Evolutionary conservation across 2,329 filamentous ascomycete genomes (phyloP).

Genomic region (Aspergillus brasiliensis): DNA sequence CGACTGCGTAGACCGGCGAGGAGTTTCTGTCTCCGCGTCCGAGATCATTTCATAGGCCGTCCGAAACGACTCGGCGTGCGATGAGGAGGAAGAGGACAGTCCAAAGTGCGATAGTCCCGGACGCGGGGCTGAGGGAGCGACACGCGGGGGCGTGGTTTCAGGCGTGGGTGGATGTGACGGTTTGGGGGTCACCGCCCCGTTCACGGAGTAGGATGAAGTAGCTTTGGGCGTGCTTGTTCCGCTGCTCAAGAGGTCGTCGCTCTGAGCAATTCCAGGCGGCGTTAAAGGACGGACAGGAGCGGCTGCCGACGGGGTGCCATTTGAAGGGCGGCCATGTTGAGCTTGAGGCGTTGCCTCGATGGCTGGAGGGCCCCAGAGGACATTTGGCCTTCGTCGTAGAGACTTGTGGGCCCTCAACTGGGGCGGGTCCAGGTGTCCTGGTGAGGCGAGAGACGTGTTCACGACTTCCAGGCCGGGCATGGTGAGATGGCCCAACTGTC

Average conservation of each 20-base stretch:
- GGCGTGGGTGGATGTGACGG: constrained; percentile 72
- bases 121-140: constrained; percentile 30
- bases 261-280: constrained; percentile 35
- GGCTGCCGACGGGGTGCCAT: constrained; percentile 23
- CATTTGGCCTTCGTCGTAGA: constrained; percentile 40
- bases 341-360: constrained; percentile 27
- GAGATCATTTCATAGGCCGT: constrained; percentile 68
- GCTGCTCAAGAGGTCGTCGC: constrained; percentile 22
- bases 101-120: constrained; percentile 55
- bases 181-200: constrained; percentile 57
- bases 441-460: constrained; percentile 30
- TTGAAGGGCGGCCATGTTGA: constrained; percentile 27
- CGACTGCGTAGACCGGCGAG: constrained; percentile 25
- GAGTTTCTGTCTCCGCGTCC: constrained; percentile 58
- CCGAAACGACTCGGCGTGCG: constrained; percentile 69
- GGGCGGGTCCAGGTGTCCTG: constrained; percentile 29
- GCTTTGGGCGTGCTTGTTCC: constrained; percentile 25
- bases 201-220: constrained; percentile 28
- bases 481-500: constrained; percentile 20
- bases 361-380: constrained; percentile 24
- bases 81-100: constrained; percentile 56
- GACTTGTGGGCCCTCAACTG: constrained; percentile 45
- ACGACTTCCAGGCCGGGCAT: constrained; percentile 37
- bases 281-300: constrained; percentile 41
- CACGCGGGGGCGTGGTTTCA: constrained; percentile 71